These are phyloP conservation scores for Ophiocordyceps australis DNA, from an alignment of 2,329 filamentous ascomycete species.

Conservation along the genomic window DNA sequence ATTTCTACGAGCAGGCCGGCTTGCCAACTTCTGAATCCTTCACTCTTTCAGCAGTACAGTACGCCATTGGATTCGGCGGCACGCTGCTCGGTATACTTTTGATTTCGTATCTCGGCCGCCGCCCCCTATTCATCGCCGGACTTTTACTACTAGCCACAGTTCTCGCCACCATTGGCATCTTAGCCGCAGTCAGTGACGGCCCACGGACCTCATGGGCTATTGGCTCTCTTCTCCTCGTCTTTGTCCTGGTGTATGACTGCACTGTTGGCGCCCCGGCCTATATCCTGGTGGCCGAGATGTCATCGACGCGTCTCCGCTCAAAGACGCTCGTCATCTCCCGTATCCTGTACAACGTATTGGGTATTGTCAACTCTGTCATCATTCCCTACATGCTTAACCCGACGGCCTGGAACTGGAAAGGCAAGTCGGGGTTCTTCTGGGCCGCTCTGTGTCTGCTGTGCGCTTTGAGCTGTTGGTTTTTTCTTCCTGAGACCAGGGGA, in stretches of 20 bases:
- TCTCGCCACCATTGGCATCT: conserved; percentile 70
- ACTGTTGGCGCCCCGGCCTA: conserved; percentile 83
- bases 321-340: conserved; percentile 82
- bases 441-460: conserved; percentile 64
- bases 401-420: conserved; percentile 70
- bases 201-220: conserved; percentile 54
- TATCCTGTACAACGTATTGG: conserved; percentile 65
- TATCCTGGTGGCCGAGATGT: conserved; percentile 71
- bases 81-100: conserved; percentile 66
- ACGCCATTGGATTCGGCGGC: conserved; percentile 57
- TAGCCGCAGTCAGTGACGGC: conserved; percentile 49
- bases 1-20: conserved; percentile 43
- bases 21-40: conserved; percentile 32
- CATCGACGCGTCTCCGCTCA: conserved; percentile 67
- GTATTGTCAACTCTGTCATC: conserved; percentile 63
- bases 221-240: conserved; percentile 69
- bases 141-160: conserved; percentile 56
- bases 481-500: conserved; percentile 53
- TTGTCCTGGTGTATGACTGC: conserved; percentile 70
- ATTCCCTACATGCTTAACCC: conserved; percentile 93
- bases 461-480: conserved; percentile 49
- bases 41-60: conserved; percentile 43
- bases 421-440: conserved; percentile 82
- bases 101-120: conserved; percentile 57
- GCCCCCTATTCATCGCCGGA: conserved; percentile 59